Evolutionary conservation across 2,329 filamentous ascomycete genomes (phyloP).

Genomic region (Ceratocystis ficicola): DNA sequence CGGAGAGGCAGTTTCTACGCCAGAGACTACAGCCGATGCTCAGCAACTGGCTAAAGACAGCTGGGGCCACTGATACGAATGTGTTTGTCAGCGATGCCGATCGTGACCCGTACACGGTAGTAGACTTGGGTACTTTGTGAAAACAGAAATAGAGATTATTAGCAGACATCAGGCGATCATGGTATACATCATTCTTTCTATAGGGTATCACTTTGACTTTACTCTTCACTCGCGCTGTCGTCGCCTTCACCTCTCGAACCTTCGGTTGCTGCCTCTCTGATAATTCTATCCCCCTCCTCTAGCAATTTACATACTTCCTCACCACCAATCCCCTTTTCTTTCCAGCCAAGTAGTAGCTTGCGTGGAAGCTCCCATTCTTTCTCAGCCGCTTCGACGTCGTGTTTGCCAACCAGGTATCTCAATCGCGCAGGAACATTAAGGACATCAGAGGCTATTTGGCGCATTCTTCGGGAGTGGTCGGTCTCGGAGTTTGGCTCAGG

Average conservation of each 20-base stretch:
- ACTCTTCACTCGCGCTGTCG: not conserved
- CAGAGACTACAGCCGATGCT: constrained; percentile 58
- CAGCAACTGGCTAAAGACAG: constrained; percentile 43
- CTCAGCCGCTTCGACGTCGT: constrained; percentile 48
- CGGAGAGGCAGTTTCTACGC: constrained; percentile 70
- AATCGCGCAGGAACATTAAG: constrained; percentile 50
- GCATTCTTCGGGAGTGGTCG: constrained; percentile 31
- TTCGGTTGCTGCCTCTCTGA: constrained; percentile 27
- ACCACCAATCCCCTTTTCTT: constrained; percentile 42
- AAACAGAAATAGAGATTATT: no score
- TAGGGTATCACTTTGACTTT: constrained; percentile 18
- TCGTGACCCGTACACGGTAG: constrained; percentile 76
- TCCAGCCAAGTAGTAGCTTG: constrained; percentile 42
- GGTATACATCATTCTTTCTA: not conserved
- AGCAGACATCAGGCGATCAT: no score
- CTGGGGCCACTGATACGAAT: constrained; percentile 38
- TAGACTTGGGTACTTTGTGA: constrained; percentile 35
- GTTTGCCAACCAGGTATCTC: constrained; percentile 44
- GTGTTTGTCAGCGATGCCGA: constrained; percentile 70
- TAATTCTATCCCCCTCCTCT: constrained; percentile 42
- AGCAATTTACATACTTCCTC: constrained; percentile 42
- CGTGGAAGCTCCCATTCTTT: constrained; percentile 44
- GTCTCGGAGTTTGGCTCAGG: constrained; percentile 34
- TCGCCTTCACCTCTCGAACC: constrained; percentile 13
- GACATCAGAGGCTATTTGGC: constrained; percentile 50